These are phyloP conservation scores for Austroboletus sp. DNA, from an alignment of 1,284 basidiomycete species.

Conservation along the genomic window DNA sequence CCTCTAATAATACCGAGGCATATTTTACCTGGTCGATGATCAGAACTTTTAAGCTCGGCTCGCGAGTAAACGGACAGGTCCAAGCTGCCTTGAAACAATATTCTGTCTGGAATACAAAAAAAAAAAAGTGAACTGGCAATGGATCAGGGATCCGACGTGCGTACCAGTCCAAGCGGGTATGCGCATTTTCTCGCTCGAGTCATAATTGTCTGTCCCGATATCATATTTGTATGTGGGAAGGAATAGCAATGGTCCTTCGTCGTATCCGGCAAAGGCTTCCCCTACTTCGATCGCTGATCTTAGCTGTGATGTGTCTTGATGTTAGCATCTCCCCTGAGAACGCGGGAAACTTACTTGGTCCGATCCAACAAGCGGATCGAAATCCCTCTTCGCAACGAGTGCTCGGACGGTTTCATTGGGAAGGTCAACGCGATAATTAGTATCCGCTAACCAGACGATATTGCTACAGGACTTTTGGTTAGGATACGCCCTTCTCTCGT, in stretches of 20 bases:
- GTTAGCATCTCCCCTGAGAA: no score
- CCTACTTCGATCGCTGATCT: conserved; percentile 62
- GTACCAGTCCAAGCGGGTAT: conserved; percentile 95
- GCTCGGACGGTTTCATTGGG: conserved; percentile 75
- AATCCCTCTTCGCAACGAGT: conserved; percentile 57
- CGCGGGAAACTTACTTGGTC: conserved; percentile 63
- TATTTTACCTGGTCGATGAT: conserved; percentile 84
- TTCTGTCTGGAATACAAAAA: conserved; percentile 58
- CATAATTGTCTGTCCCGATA: conserved; percentile 78
- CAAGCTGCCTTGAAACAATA: conserved; percentile 77
- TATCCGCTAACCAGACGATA: conserved; percentile 90
- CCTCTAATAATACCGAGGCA: no score
- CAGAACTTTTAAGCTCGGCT: conserved; percentile 81
- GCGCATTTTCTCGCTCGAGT: conserved; percentile 92
- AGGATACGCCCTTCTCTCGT: background rate
- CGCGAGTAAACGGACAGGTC: conserved; percentile 63
- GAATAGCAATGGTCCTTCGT: conserved; percentile 86
- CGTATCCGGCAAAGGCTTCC: conserved; percentile 75
- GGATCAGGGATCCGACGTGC: conserved; percentile 12
- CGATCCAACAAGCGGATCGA: conserved; percentile 66
- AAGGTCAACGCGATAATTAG: conserved; percentile 89
- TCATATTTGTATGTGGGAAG: conserved; percentile 87
- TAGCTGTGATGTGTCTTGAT: conserved; percentile 41
- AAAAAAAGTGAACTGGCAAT: background rate
- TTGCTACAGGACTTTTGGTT: conserved; percentile 46